phyloP scores from a whole-genome alignment of 164 flowering plant genomes.

The Akebia trifoliata region DNA sequence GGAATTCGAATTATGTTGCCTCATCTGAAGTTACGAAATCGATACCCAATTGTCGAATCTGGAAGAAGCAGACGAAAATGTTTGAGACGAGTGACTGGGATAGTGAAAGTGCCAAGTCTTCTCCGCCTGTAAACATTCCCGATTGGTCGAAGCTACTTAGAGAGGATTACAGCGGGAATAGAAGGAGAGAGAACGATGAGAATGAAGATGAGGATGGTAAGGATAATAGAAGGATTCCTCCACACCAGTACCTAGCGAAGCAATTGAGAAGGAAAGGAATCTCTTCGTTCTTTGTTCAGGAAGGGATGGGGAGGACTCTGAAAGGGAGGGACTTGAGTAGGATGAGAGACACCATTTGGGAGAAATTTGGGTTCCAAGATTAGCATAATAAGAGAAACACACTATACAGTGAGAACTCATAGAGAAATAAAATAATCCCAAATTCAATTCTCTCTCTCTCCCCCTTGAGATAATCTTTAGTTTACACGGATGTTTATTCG shows the following conservation, averaged over 20 bases:
- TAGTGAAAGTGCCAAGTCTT: constrained; percentile 13
- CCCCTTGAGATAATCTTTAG: too few relatives aligned
- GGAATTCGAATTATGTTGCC: neutral
- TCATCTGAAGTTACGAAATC: neutral
- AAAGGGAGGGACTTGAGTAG: constrained; percentile 33
- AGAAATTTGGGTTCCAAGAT: constrained; percentile 28
- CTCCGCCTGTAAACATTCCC: constrained; percentile 28
- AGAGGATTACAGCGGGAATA: constrained; percentile 14
- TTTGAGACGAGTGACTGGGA: too few relatives aligned
- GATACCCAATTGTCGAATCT: too few relatives aligned
- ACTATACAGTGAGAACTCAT: too few relatives aligned
- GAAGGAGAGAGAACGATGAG: constrained; percentile 9
- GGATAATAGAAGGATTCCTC: constrained; percentile 22
- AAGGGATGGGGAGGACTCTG: constrained; percentile 32
- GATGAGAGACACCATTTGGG: constrained; percentile 29
- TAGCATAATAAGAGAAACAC: too few relatives aligned
- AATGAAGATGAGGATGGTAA: too few relatives aligned
- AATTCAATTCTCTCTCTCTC: too few relatives aligned
- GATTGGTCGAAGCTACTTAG: constrained; percentile 32
- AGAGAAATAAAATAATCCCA: too few relatives aligned
- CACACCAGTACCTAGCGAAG: constrained; percentile 28
- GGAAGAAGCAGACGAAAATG: too few relatives aligned
- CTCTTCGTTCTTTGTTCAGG: constrained; percentile 27
- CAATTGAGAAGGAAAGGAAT: constrained; percentile 22
- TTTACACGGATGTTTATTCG: too few relatives aligned